Conservation (phyloP, 495 filamentous ascomycete genomes). For the Penicillium ochrochloron region DNA sequence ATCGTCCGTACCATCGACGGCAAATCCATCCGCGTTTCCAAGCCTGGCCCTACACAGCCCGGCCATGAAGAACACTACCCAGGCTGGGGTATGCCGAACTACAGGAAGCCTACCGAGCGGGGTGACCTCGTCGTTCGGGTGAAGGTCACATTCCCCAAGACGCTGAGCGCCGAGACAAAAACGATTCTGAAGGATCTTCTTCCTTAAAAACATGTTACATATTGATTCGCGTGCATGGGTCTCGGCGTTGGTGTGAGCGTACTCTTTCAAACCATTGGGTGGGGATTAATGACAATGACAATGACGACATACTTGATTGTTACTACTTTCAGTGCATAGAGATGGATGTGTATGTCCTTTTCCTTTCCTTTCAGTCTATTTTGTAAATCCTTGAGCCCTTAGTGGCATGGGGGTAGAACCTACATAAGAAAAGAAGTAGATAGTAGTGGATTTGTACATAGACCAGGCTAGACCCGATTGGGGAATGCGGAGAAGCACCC, state of each 20-base stretch:
- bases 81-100: conserved; percentile 84
- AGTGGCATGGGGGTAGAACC: background rate
- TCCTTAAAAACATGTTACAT: conserved; percentile 29
- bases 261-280: conserved; percentile 6
- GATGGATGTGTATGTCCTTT: background rate
- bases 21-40: conserved; percentile 75
- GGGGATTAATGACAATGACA: conserved; percentile 30
- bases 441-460: conserved; percentile 12
- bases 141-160: conserved; percentile 87
- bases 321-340: background rate
- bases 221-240: conserved; percentile 31
- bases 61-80: conserved; percentile 83
- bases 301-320: conserved; percentile 4
- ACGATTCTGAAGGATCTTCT: conserved; percentile 76
- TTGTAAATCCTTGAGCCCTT: background rate
- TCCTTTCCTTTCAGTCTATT: background rate
- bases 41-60: conserved; percentile 81
- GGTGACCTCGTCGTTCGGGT: conserved; percentile 90
- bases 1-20: conserved; percentile 93
- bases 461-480: conserved; percentile 25
- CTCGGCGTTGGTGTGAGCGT: conserved; percentile 38
- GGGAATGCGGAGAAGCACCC: conserved; percentile 35
- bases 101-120: conserved; percentile 80
- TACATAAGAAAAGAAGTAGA: too few species aligned
- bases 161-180: conserved; percentile 76